These are phyloP conservation scores for Mimosa pudica DNA, from an alignment of 306 rosid genomes.

Conservation along the genomic window DNA sequence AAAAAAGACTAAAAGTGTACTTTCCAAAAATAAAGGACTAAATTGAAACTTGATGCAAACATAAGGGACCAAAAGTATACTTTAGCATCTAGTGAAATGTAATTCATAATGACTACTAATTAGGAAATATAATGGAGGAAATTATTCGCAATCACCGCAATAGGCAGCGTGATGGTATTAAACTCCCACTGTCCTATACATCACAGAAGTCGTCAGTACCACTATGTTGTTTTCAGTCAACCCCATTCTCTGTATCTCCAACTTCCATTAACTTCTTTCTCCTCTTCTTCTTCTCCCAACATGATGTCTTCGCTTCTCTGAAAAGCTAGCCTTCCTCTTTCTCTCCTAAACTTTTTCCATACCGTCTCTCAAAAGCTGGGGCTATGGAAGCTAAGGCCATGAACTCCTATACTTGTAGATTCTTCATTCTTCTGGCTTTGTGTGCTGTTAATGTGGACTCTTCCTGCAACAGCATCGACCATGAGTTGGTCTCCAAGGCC, in stretches of 20 bases:
- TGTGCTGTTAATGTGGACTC: constrained; percentile 41
- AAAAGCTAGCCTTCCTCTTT: neutral
- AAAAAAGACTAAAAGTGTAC: too few relatives aligned
- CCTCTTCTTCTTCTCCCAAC: constrained; percentile 30
- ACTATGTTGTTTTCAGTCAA: constrained; percentile 41
- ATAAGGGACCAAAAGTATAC: too few relatives aligned
- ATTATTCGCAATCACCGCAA: constrained; percentile 45
- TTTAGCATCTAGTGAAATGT: neutral
- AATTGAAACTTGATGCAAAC: too few relatives aligned
- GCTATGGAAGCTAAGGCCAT: constrained; percentile 33
- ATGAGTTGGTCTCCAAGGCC: constrained; percentile 49
- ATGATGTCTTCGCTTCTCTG: constrained; percentile 45
- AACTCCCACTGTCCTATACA: neutral
- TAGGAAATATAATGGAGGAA: neutral
- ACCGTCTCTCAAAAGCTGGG: neutral
- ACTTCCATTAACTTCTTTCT: neutral
- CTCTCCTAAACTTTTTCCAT: neutral
- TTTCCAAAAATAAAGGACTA: too few relatives aligned
- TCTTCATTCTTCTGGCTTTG: constrained; percentile 47
- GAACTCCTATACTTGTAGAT: constrained; percentile 30
- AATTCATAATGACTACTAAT: too few relatives aligned
- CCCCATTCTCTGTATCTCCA: constrained; percentile 15
- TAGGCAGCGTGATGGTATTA: constrained; percentile 31
- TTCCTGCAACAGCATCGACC: constrained; percentile 60
- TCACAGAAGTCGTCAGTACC: constrained; percentile 14